A percentile compares a stretch with the other conserved stretches of the same genome.
These are phyloP conservation scores for Mrakia gelida DNA, from an alignment of 768 basidiomycete species.

Conservation along the genomic window DNA sequence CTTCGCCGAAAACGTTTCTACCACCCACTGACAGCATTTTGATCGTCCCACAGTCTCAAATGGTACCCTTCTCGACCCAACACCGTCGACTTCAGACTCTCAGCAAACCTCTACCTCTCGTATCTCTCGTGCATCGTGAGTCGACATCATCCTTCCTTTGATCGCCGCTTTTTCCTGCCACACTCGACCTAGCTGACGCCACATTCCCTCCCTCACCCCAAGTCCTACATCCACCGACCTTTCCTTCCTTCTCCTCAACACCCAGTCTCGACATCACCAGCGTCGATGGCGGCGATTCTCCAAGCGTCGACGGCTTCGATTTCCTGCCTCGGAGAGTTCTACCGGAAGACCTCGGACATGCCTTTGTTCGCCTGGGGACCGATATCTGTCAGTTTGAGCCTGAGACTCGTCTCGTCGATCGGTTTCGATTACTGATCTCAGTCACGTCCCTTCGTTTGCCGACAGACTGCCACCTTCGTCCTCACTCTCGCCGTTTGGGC, in stretches of 20 bases:
- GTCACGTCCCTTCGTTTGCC: no score
- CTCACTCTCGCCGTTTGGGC: neutral
- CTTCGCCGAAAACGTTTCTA: neutral
- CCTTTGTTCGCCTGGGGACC: neutral
- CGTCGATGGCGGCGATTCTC: conserved; percentile 16
- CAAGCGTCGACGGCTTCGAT: conserved; percentile 15
- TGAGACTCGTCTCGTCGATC: neutral
- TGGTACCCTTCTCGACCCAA: conserved; percentile 15
- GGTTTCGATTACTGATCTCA: neutral
- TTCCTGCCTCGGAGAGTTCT: neutral
- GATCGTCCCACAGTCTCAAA: neutral
- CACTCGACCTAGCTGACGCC: neutral
- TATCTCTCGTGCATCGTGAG: neutral
- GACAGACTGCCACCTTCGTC: neutral
- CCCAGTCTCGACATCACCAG: conserved; percentile 12
- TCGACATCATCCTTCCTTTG: neutral
- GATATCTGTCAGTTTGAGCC: neutral
- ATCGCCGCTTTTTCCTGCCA: neutral
- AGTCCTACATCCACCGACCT: conserved; percentile 30
- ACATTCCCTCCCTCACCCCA: neutral
- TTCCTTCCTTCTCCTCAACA: conserved; percentile 26
- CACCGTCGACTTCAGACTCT: neutral
- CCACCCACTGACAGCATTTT: neutral
- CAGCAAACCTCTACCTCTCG: neutral
- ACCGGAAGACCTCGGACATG: neutral